Percentiles rank a stretch among this genome's conserved stretches.
phyloP scores from a whole-genome alignment of 2,329 filamentous ascomycete species.

The Leptographium procerum region DNA sequence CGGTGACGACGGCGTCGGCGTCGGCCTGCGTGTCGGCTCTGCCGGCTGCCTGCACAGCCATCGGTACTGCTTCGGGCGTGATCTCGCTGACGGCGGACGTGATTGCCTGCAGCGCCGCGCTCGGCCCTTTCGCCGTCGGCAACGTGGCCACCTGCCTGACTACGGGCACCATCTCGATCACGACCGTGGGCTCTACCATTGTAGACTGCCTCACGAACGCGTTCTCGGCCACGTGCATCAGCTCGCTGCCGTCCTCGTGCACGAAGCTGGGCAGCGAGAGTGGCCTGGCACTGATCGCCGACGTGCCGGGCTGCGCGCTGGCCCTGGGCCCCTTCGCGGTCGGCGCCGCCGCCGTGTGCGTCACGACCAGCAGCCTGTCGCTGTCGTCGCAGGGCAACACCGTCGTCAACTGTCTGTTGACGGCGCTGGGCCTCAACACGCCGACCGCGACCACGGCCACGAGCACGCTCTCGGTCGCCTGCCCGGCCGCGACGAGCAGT shows the following conservation, averaged over 20 bases:
- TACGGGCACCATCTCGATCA: neutral
- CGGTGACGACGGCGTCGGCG: neutral
- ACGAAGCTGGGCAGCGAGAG: too few relatives aligned
- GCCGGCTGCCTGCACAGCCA: slow-evolving; percentile 2
- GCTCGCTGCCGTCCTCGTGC: slow-evolving; percentile 1
- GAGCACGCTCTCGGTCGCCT: neutral
- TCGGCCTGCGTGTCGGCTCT: slow-evolving; percentile 5
- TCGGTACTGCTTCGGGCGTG: neutral
- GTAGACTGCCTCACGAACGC: slow-evolving; percentile 7
- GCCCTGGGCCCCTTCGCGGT: slow-evolving; percentile 11
- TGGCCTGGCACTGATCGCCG: too few relatives aligned
- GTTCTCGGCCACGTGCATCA: slow-evolving; percentile 3
- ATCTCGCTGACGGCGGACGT: neutral
- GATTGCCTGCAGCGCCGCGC: neutral
- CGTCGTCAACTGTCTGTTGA: neutral
- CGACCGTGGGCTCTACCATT: slow-evolving; percentile 2
- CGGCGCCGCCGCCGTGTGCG: slow-evolving; percentile 3
- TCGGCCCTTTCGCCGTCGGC: slow-evolving; percentile 7
- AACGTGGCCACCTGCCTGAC: slow-evolving; percentile 1
- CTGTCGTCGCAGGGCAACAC: neutral
- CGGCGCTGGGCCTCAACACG: neutral
- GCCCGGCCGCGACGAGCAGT: neutral
- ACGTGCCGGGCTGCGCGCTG: slow-evolving; percentile 2
- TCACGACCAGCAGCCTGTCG: neutral
- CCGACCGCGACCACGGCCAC: neutral